Base-by-base conservation (phyloP, 2,329 filamentous ascomycete genomes). In the Colletotrichum camelliae region DNA sequence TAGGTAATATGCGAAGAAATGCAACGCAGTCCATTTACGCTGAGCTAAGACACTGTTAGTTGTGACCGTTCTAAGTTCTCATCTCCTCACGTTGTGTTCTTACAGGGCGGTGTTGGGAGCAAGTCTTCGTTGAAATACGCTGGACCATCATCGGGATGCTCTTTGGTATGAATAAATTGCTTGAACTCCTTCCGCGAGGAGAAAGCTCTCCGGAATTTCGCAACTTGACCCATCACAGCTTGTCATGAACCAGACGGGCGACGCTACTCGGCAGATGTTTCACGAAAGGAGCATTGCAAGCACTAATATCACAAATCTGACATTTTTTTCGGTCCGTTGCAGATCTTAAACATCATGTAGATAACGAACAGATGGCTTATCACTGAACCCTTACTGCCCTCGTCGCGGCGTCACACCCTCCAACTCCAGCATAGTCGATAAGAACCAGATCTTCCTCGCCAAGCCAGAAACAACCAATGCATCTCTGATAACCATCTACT, bases 1-100 rank as follows among this genome's bases (percentile, higher is more conserved):
- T 72, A 83, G 76, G 60, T 83, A 82, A 66, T 83, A 83, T 16
- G 80, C 78, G 48, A 83, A 82, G 76, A 83, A 84, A 66, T 83
- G 80, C 29, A 81, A 66, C 33, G 79, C 67, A 4, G 69, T 78
- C 80, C 79, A 81, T 2, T 70, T 77, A 9, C 79, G 77, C 27
- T 79, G 76, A 39, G 71, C 78, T 77, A 71, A 1, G 10, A 5
- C 3, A 18, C 18, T 27, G 8, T 43, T 55, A 39, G 24, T 12
- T 7, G 18, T 8, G 2, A 7, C 6, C n/a, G 3, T 7, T 5
- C 7, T 1, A 21, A 16, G 5, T 1, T 21, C 1, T 21, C n/a
- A 7, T 21, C 31, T 12, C 1, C 5, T 12, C 13, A 15, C 4
- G 5, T n/a, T 4, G 48, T 2, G 16, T 35, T n/a, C 57, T 57